Percentiles rank a stretch among this genome's conserved stretches.
phyloP scores from a whole-genome alignment of 169 alveolate genomes.

The Plasmodium chabaudi region DNA sequence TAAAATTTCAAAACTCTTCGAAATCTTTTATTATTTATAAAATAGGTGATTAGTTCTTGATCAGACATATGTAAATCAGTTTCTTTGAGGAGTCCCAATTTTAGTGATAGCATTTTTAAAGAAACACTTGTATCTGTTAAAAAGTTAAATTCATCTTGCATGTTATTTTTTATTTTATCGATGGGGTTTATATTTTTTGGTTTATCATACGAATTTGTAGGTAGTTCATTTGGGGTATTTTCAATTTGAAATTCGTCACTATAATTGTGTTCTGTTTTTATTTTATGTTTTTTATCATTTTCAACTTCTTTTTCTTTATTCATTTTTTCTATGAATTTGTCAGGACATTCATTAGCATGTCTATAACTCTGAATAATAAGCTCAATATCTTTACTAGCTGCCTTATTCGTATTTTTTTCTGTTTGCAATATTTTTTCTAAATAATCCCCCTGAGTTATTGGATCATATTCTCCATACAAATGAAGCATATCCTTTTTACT shows the following conservation, averaged over 20 bases:
- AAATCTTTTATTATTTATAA: constrained; percentile 39
- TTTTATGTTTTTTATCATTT: background rate
- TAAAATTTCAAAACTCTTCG: constrained; percentile 58
- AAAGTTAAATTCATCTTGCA: constrained; percentile 1
- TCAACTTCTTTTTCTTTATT: constrained; percentile 2
- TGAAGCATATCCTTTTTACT: constrained; percentile 21
- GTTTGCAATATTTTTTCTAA: constrained; percentile 37
- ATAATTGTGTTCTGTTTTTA: background rate
- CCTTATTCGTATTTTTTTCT: constrained; percentile 39
- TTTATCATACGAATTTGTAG: background rate
- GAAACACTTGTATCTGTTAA: constrained; percentile 9
- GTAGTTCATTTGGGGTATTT: background rate
- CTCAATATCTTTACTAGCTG: constrained; percentile 44
- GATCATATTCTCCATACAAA: constrained; percentile 39
- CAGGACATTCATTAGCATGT: constrained; percentile 35
- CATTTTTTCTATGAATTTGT: constrained; percentile 23
- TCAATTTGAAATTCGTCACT: background rate
- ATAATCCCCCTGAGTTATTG: constrained; percentile 14
- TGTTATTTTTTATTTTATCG: background rate
- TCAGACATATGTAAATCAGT: constrained; percentile 35
- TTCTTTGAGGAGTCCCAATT: constrained; percentile 47
- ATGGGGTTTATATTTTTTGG: background rate
- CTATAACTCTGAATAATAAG: constrained; percentile 27
- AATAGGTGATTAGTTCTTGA: constrained; percentile 33
- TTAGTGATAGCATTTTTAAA: constrained; percentile 30